These are phyloP conservation scores for Capsicum pubescens DNA, from an alignment of 257 asterid species.

Conservation along the genomic window DNA sequence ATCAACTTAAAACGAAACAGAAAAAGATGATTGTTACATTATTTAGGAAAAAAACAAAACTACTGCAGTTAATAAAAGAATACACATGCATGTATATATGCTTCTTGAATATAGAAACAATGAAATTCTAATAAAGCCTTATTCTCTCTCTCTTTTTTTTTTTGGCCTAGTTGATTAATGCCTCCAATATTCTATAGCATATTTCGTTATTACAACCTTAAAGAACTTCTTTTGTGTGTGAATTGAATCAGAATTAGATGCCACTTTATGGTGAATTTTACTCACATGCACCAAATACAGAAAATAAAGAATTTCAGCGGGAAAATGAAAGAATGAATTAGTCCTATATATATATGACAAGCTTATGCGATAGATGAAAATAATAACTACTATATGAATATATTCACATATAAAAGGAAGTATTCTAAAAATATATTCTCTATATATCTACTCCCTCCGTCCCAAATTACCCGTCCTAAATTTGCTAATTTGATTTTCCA, in stretches of 20 bases:
- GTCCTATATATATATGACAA: neutral
- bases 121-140: neutral
- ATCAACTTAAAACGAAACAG: neutral
- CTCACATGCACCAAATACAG: neutral
- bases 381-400: too few species aligned
- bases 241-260: conserved; percentile 11
- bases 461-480: too few species aligned
- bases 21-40: neutral
- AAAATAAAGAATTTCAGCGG: neutral
- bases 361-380: neutral
- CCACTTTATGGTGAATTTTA: neutral
- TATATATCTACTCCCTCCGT: too few species aligned
- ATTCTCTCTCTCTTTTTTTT: neutral
- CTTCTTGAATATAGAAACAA: neutral
- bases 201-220: conserved; percentile 11
- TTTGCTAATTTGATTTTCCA: too few species aligned
- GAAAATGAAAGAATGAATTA: neutral
- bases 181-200: neutral
- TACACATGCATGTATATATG: neutral
- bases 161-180: neutral
- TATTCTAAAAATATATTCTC: too few species aligned
- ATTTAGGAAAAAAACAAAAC: neutral
- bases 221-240: neutral
- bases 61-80: neutral
- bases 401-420: too few species aligned